phyloP scores from a whole-genome alignment of 495 filamentous ascomycete species.

The Elasticomyces elasticus region DNA sequence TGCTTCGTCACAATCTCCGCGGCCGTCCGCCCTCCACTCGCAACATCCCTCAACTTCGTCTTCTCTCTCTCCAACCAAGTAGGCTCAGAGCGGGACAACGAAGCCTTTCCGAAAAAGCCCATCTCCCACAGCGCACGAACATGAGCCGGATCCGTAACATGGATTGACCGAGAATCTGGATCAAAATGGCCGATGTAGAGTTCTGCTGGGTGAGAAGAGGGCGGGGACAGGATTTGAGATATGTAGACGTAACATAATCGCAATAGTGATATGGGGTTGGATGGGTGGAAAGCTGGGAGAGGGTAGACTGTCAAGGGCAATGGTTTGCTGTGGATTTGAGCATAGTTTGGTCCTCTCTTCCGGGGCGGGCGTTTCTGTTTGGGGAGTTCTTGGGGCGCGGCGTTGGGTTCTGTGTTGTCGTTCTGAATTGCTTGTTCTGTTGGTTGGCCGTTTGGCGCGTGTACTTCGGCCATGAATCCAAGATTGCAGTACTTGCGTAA shows the following conservation, averaged over 20 bases:
- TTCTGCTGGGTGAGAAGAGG: slow-evolving; percentile 53
- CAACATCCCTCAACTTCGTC: slow-evolving; percentile 35
- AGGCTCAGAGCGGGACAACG: slow-evolving; percentile 82
- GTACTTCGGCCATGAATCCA: neutral
- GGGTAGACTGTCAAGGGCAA: slow-evolving; percentile 71
- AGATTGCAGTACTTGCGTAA: too few species aligned
- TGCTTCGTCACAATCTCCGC: slow-evolving; percentile 71
- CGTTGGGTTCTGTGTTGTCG: neutral
- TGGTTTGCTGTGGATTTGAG: slow-evolving; percentile 57
- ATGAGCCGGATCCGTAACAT: slow-evolving; percentile 65
- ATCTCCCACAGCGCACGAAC: slow-evolving; percentile 83
- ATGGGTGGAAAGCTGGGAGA: slow-evolving; percentile 76
- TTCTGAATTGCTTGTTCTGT: neutral
- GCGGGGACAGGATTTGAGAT: slow-evolving; percentile 56
- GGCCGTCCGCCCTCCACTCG: slow-evolving; percentile 48
- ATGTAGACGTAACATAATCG: slow-evolving; percentile 67
- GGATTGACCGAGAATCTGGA: slow-evolving; percentile 66
- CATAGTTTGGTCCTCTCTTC: slow-evolving; percentile 12
- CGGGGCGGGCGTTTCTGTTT: neutral
- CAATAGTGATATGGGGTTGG: slow-evolving; percentile 81
- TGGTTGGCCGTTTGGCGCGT: neutral
- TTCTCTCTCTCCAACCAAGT: slow-evolving; percentile 82
- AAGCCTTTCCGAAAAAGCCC: slow-evolving; percentile 94
- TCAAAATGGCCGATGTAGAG: slow-evolving; percentile 69
- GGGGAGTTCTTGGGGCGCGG: neutral